Evolutionary conservation across 2,329 filamentous ascomycete genomes (phyloP).

Genomic region (Westerdykella sp.): DNA sequence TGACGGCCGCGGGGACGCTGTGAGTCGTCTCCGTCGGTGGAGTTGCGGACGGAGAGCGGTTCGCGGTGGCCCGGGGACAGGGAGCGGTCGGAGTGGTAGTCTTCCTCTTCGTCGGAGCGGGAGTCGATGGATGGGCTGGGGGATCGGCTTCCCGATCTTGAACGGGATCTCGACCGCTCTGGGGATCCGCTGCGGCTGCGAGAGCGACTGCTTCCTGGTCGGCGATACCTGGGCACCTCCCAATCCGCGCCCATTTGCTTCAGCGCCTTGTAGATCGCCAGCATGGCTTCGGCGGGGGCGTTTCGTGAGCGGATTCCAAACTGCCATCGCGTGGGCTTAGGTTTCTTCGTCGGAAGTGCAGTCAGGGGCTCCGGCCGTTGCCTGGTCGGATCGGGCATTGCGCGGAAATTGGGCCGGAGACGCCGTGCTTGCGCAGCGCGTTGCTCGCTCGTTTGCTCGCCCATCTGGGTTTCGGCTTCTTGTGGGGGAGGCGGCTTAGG

Average conservation of each 20-base stretch:
- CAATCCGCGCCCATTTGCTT: constrained; percentile 84
- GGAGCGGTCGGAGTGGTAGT: constrained; percentile 8
- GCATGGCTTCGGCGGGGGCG: constrained; percentile 84
- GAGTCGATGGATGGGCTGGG: constrained; percentile 30
- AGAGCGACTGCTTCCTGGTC: constrained; percentile 35
- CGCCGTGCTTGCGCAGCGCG: constrained; percentile 74
- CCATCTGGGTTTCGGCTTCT: constrained; percentile 33
- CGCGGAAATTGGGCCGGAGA: constrained; percentile 78
- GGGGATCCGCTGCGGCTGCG: constrained; percentile 28
- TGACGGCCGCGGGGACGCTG: constrained; percentile 29
- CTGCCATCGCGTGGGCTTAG: constrained; percentile 86
- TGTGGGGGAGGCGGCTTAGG: constrained; percentile 27
- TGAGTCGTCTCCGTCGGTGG: constrained; percentile 8
- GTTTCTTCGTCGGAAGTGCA: constrained; percentile 58
- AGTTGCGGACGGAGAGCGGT: constrained; percentile 28
- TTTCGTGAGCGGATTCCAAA: constrained; percentile 96
- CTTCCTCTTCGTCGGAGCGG: constrained; percentile 21
- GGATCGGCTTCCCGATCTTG: constrained; percentile 29
- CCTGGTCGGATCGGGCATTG: constrained; percentile 51
- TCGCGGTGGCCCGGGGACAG: constrained; percentile 15
- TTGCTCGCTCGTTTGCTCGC: constrained; percentile 49
- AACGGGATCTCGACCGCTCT: constrained; percentile 21
- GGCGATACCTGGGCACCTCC: constrained; percentile 51
- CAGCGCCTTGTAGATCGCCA: constrained; percentile 91
- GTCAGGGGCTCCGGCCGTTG: constrained; percentile 52